Evolutionary conservation across 306 rosid genomes (phyloP), one percentile per base, ranked within the genome.

Genomic region (Cercis canadensis): DNA sequence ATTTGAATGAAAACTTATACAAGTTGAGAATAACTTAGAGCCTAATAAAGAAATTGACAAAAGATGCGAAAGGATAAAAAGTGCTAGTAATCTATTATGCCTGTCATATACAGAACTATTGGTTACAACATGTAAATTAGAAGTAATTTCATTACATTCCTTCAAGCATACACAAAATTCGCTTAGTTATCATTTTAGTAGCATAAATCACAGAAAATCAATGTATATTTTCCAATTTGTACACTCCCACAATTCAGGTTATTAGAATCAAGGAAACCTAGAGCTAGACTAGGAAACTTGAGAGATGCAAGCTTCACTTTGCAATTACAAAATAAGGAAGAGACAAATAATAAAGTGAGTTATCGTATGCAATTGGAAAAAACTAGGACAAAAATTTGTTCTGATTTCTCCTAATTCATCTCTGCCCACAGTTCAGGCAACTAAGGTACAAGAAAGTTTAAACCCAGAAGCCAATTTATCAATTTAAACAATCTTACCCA

Each of bases 101-200:
- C 7, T 9, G n/a, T 37, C 17, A 54, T 21, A 19, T 36, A 8
- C 18, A 14, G 17, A 44, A 43, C 43, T 37, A 14, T 16, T 6
- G 14, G 49, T 17, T 37, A 24, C 33, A 60, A 15, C 34, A 40
- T 17, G 16, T 13, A 52, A 36, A 71, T 18, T 3, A 17, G 40
- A 49, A 36, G 11, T 45, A 56, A 37, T 21, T 19, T 58, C 31
- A 3, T 32, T 10, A 21, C 19, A 62, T 15, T 46, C 51, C 47
- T 37, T 32, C 40, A 1, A 77, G 62, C 24, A 16, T 11, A 18
- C 29, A 49, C 17, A 31, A 71, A 78, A 50, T 9, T 24, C 36
- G 9, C 8, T 11, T 13, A 54, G 17, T 19, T 11, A 62, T 31
- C 34, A 43, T 6, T n/a, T n/a, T n/a, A n/a, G n/a, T n/a, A n/a